A percentile compares a stretch with the other conserved stretches of the same genome.
Evolutionary conservation across 352 stramenopile species (phyloP).

Genomic region (Globisporangium cederbergense): DNA sequence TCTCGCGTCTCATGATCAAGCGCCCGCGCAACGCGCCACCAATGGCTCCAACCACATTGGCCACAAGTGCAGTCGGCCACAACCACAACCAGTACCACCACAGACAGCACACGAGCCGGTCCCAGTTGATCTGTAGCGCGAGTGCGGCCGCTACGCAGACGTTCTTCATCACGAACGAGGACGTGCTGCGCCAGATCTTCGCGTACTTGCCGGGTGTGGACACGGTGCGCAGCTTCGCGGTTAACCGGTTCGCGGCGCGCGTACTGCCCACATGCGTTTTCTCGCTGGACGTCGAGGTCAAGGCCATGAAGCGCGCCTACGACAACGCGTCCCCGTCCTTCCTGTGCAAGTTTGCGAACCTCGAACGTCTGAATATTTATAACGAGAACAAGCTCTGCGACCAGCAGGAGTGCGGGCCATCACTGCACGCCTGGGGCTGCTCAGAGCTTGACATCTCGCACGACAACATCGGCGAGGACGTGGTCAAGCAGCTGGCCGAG

Average conservation of each 20-base stretch:
- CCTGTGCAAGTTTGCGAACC: conserved; percentile 47
- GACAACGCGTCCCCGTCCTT: conserved; percentile 16
- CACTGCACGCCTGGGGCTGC: conserved; percentile 63
- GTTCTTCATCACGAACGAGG: conserved; percentile 74
- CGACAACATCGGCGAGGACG: conserved; percentile 50
- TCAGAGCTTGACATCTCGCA: conserved; percentile 51
- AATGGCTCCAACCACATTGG: not conserved
- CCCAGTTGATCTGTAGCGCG: not conserved
- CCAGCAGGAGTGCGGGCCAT: conserved; percentile 11
- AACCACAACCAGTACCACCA: conserved; percentile 11
- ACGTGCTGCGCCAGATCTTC: conserved; percentile 66
- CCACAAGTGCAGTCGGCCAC: no score
- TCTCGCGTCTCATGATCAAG: conserved; percentile 62
- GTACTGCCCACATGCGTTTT: conserved; percentile 52
- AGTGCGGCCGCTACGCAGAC: conserved; percentile 18
- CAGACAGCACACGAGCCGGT: not conserved
- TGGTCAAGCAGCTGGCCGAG: conserved; percentile 40
- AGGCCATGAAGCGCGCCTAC: conserved; percentile 33
- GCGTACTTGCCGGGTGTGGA: conserved; percentile 62
- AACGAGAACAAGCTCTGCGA: conserved; percentile 27
- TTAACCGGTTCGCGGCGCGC: conserved; percentile 65
- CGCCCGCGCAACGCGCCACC: conserved; percentile 32
- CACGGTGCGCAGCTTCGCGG: conserved; percentile 48
- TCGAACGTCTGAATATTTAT: conserved; percentile 31
- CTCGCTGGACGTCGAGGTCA: conserved; percentile 48